These are phyloP conservation scores for Talaromyces adpressus DNA, from an alignment of 495 filamentous ascomycete genomes.

Conservation along the genomic window DNA sequence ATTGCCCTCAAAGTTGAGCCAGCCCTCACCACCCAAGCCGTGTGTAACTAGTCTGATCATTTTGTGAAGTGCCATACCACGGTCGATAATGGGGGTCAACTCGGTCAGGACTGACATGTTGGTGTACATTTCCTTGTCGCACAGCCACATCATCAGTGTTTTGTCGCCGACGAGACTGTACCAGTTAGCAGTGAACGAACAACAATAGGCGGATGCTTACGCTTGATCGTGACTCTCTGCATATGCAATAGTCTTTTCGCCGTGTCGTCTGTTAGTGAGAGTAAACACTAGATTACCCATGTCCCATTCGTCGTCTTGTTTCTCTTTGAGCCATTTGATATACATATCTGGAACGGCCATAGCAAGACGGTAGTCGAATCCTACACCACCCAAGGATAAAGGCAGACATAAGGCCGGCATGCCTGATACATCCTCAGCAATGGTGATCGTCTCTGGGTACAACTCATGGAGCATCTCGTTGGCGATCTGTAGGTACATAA, in stretches of 20 bases:
- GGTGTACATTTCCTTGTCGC: conserved; percentile 94
- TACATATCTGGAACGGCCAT: conserved; percentile 99
- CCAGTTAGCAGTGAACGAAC: conserved; percentile 21
- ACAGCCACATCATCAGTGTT: conserved; percentile 93
- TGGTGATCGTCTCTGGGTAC: conserved; percentile 79
- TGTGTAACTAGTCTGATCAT: conserved; percentile 95
- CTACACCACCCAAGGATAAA: conserved; percentile 79
- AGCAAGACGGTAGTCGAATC: conserved; percentile 94
- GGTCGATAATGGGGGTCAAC: conserved; percentile 82
- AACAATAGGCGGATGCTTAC: conserved; percentile 47
- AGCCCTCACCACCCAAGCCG: conserved; percentile 90
- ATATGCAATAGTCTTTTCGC: conserved; percentile 98
- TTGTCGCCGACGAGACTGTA: conserved; percentile 92
- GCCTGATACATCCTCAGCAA: conserved; percentile 95
- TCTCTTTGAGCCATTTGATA: conserved; percentile 96
- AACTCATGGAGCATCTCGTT: conserved; percentile 92
- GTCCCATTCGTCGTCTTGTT: conserved; percentile 88
- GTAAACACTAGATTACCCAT: conserved; percentile 78
- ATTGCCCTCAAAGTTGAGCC: conserved; percentile 97
- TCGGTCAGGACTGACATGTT: conserved; percentile 86
- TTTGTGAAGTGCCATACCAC: conserved; percentile 90
- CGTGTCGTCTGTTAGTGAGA: conserved; percentile 85
- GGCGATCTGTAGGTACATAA: conserved; percentile 93
- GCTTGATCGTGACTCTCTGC: conserved; percentile 97
- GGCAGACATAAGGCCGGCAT: conserved; percentile 93